A percentile compares a stretch with the other conserved stretches of the same genome.
phyloP scores from a whole-genome alignment of 2,329 filamentous ascomycete genomes.

The Coniochaeta pulveracea region DNA sequence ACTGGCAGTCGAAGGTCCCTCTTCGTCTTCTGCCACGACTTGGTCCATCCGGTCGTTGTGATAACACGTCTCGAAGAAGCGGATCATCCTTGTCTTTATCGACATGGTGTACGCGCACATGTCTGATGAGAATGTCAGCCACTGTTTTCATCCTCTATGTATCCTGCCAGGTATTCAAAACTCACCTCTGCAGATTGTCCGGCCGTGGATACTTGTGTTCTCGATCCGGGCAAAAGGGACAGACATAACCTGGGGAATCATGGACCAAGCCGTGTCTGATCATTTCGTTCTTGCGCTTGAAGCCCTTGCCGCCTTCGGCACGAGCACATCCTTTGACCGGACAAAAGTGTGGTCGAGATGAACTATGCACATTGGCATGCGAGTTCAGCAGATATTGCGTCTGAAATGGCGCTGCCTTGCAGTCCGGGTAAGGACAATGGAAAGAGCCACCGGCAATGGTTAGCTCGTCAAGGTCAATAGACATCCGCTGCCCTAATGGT shows the following conservation, averaged over 20 bases:
- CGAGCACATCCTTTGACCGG: conserved; percentile 50
- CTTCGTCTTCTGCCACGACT: conserved; percentile 69
- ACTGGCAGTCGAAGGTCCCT: conserved; percentile 29
- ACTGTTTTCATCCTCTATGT: background rate
- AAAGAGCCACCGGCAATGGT: conserved; percentile 44
- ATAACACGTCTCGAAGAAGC: conserved; percentile 67
- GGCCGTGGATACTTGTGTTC: conserved; percentile 92
- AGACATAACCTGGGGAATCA: conserved; percentile 87
- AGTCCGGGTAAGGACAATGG: conserved; percentile 51
- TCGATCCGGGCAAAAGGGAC: conserved; percentile 87
- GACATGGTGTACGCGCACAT: conserved; percentile 83
- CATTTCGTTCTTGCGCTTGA: conserved; percentile 66
- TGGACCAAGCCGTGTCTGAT: conserved; percentile 77
- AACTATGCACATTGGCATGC: conserved; percentile 63
- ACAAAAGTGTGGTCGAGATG: conserved; percentile 54
- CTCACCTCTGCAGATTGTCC: conserved; percentile 86
- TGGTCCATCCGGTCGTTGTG: conserved; percentile 75
- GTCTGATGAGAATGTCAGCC: conserved; percentile 36
- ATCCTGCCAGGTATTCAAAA: background rate
- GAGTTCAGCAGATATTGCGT: conserved; percentile 71
- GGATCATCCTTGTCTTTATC: conserved; percentile 87
- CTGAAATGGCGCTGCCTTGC: conserved; percentile 63
- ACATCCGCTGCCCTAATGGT: conserved; percentile 42
- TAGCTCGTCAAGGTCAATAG: conserved; percentile 47
- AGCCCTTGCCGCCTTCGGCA: conserved; percentile 53